phyloP scores from a whole-genome alignment of 2,329 filamentous ascomycete genomes.

The Talaromyces sp. region DNA sequence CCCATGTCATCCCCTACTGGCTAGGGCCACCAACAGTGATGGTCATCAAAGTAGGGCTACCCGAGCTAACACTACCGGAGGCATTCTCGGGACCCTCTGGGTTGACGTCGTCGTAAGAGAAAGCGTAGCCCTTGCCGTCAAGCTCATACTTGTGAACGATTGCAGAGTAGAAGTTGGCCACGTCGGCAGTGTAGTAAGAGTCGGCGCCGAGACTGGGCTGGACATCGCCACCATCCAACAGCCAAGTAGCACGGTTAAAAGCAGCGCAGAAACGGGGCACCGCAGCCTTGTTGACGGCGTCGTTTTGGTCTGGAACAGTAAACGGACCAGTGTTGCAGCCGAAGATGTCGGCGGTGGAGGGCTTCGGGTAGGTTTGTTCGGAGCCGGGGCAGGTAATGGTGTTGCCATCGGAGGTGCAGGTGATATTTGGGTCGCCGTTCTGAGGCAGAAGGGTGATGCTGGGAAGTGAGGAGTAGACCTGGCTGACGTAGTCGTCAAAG shows the following conservation, averaged over 20 bases:
- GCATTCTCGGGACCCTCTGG: conserved; percentile 48
- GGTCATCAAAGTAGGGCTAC: conserved; percentile 41
- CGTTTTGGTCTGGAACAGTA: conserved; percentile 17
- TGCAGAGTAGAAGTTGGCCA: conserved; percentile 39
- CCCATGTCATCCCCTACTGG: too few species aligned
- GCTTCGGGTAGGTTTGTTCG: conserved; percentile 40
- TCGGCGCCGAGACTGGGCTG: conserved; percentile 36
- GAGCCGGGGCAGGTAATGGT: conserved; percentile 39
- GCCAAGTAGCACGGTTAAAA: conserved; percentile 44
- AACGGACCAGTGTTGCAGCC: conserved; percentile 48
- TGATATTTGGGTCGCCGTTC: conserved; percentile 45
- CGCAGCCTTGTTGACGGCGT: conserved; percentile 35
- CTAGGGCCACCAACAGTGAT: conserved; percentile 41
- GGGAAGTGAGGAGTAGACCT: conserved; percentile 49
- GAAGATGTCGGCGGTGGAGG: conserved; percentile 44
- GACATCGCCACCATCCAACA: conserved; percentile 42
- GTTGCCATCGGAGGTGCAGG: conserved; percentile 37
- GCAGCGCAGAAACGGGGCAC: conserved; percentile 48
- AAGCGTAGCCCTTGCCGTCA: conserved; percentile 59
- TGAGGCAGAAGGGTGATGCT: conserved; percentile 51
- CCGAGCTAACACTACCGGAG: conserved; percentile 46
- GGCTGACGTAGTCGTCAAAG: conserved; percentile 43
- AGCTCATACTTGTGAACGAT: conserved; percentile 56
- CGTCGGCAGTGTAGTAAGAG: conserved; percentile 42
- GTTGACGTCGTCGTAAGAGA: conserved; percentile 64